Conservation (phyloP, 805 yeast genomes). For the Hanseniaspora opuntiae region DNA sequence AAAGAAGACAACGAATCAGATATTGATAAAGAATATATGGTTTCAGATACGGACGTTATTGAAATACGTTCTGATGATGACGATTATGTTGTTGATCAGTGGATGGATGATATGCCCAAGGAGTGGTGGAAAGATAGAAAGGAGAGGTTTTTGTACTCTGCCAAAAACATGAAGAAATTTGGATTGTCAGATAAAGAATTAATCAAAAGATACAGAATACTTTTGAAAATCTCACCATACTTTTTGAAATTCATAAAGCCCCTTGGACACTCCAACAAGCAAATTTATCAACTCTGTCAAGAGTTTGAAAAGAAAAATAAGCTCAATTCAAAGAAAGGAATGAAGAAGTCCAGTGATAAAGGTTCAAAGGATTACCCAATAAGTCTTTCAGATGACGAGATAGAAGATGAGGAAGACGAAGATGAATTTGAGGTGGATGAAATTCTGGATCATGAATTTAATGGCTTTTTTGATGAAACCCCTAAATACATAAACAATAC, state of each 20-base stretch:
- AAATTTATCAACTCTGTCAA: conserved; percentile 3
- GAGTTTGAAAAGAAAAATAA: conserved; percentile 2
- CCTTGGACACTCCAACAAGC: conserved; percentile 11
- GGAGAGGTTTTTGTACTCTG: not conserved
- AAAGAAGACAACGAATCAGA: conserved; percentile 9
- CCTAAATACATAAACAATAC: conserved; percentile 68
- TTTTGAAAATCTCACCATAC: conserved; percentile 12
- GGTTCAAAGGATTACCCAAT: not conserved
- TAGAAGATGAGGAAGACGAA: conserved; percentile 65
- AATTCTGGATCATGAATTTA: conserved; percentile 38
- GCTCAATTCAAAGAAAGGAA: not conserved
- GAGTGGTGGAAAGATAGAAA: conserved; percentile 7
- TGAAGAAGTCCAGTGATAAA: not conserved
- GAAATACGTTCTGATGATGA: not conserved
- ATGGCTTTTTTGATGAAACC: conserved; percentile 62
- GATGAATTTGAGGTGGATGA: conserved; percentile 76
- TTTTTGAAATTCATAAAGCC: conserved; percentile 2
- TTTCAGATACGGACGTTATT: not conserved
- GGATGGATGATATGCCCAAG: conserved; percentile 11
- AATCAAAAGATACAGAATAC: conserved; percentile 13
- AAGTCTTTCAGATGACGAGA: conserved; percentile 30
- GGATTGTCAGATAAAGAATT: conserved; percentile 11
- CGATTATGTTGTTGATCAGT: conserved; percentile 7
- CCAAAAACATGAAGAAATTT: conserved; percentile 9
- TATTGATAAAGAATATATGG: conserved; percentile 7